phyloP scores from a whole-genome alignment of 2,329 filamentous ascomycete species.

The Lachnellula subtilissima region DNA sequence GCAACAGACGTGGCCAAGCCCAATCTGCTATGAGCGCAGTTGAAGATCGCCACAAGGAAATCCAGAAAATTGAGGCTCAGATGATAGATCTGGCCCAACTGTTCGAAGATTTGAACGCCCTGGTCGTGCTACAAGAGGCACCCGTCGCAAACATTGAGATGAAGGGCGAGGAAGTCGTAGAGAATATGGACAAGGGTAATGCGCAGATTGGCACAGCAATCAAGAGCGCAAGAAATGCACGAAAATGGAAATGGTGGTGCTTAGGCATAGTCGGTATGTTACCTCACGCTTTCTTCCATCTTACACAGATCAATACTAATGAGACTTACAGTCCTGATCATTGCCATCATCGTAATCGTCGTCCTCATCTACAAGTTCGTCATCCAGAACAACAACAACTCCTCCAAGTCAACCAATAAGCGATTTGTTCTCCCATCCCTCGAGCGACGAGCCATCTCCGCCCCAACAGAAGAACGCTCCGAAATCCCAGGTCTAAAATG shows the following conservation, averaged over 20 bases:
- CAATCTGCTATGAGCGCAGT: conserved; percentile 75
- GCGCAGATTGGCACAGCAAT: conserved; percentile 78
- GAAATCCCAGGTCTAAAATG: conserved; percentile 12
- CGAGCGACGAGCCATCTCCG: conserved; percentile 11
- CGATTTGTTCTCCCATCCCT: conserved; percentile 17
- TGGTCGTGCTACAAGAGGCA: conserved; percentile 82
- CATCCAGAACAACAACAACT: conserved; percentile 25
- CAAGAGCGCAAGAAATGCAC: conserved; percentile 64
- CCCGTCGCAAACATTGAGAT: conserved; percentile 77
- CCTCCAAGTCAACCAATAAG: conserved; percentile 10
- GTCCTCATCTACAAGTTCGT: conserved; percentile 46
- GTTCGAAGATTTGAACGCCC: conserved; percentile 82
- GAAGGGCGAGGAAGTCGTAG: conserved; percentile 78
- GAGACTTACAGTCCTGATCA: conserved; percentile 43
- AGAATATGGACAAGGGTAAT: conserved; percentile 81
- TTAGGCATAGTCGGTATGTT: conserved; percentile 62
- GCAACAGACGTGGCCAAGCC: conserved; percentile 75
- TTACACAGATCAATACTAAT: conserved; percentile 8
- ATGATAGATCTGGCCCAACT: conserved; percentile 83
- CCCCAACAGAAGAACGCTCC: conserved; percentile 1
- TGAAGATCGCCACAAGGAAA: conserved; percentile 74
- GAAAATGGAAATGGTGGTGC: conserved; percentile 90
- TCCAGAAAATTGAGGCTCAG: conserved; percentile 87
- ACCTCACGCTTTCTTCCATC: conserved; percentile 5
- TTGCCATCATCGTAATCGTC: conserved; percentile 44